These are phyloP conservation scores for Amanita fuliginea DNA, from an alignment of 768 basidiomycete genomes.

Conservation along the genomic window DNA sequence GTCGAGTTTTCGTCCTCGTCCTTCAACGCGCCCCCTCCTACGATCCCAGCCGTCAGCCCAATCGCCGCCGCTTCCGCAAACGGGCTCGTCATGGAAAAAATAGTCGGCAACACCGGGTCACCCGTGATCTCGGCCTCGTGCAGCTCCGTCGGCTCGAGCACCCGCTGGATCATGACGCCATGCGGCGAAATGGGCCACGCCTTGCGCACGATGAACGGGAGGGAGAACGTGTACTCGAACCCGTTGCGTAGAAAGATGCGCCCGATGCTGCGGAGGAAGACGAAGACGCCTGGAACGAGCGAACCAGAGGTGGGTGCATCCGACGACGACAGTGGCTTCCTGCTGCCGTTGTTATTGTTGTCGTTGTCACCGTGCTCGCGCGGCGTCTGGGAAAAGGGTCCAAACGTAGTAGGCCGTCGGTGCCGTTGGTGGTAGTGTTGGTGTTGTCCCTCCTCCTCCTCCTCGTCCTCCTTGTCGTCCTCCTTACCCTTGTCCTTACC, in stretches of 20 bases:
- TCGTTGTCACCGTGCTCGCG: constrained; percentile 18
- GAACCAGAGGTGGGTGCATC: constrained; percentile 7
- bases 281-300: constrained; percentile 52
- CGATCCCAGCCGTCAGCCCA: constrained; percentile 53
- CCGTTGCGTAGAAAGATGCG: constrained; percentile 66
- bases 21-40: constrained; percentile 36
- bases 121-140: constrained; percentile 56
- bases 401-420: constrained; percentile 28
- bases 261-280: constrained; percentile 68
- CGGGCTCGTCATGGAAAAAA: constrained; percentile 70
- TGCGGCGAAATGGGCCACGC: constrained; percentile 75
- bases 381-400: constrained; percentile 37
- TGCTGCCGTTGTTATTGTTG: too few relatives aligned
- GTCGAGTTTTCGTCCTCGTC: constrained; percentile 45
- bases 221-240: constrained; percentile 61
- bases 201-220: constrained; percentile 70
- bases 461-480: constrained; percentile 6
- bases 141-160: constrained; percentile 55
- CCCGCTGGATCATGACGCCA: constrained; percentile 71
- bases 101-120: constrained; percentile 63
- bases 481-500: constrained; percentile 8
- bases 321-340: too few relatives aligned
- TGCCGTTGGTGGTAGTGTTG: constrained; percentile 10
- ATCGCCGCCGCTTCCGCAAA: constrained; percentile 67
- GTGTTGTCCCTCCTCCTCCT: constrained; percentile 9